These are phyloP conservation scores for Phlegmacium glaucopus DNA, from an alignment of 768 basidiomycete species.

Conservation along the genomic window DNA sequence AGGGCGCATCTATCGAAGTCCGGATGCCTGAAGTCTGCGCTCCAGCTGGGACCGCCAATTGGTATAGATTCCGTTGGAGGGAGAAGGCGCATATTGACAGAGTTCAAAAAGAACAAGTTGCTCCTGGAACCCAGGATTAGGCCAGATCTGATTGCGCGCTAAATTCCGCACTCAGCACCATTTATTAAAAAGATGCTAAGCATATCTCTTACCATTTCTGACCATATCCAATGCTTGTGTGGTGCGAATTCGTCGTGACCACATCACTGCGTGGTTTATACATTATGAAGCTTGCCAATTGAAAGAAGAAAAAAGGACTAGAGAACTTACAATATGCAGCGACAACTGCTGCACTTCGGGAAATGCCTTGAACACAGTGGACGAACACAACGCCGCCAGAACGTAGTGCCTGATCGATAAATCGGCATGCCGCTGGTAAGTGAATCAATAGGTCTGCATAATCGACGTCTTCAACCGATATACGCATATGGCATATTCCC, in stretches of 20 bases:
- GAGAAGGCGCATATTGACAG: conserved; percentile 62
- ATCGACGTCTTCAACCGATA: conserved; percentile 67
- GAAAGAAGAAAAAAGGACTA: background rate
- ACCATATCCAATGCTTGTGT: conserved; percentile 60
- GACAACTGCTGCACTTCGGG: conserved; percentile 66
- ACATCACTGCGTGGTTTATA: conserved; percentile 55
- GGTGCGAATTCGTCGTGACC: conserved; percentile 49
- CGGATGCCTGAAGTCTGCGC: conserved; percentile 41
- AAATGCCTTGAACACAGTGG: conserved; percentile 64
- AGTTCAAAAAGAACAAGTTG: conserved; percentile 75
- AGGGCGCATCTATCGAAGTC: conserved; percentile 25
- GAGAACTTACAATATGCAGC: conserved; percentile 67
- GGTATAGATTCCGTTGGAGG: conserved; percentile 58
- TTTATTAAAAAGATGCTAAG: conserved; percentile 4
- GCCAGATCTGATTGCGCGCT: conserved; percentile 80
- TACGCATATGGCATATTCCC: conserved; percentile 66
- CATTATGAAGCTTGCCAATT: conserved; percentile 7
- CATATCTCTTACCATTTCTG: conserved; percentile 45
- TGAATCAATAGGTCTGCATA: conserved; percentile 67
- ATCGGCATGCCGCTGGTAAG: conserved; percentile 61
- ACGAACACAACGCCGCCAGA: conserved; percentile 62
- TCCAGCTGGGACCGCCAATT: conserved; percentile 62
- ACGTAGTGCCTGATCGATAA: conserved; percentile 59
- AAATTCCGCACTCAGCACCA: background rate
- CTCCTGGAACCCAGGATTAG: conserved; percentile 75